Percentiles rank a stretch among this genome's conserved stretches.
Conservation (phyloP, 306 rosid genomes). For the Citrullus colocynthis region DNA sequence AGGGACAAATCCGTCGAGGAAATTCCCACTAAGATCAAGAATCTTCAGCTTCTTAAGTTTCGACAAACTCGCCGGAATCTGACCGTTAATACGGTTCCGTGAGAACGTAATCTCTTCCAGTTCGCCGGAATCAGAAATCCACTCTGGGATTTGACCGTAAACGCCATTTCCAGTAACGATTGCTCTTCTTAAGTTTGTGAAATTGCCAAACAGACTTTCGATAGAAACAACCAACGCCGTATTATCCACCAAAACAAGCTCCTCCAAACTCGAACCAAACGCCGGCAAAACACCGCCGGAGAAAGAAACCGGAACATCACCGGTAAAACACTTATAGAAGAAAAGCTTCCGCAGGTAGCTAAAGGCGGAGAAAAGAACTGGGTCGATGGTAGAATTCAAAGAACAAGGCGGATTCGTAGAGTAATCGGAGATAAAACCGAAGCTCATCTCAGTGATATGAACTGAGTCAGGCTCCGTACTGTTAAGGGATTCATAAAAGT, state of each 20-base stretch:
- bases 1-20: slow-evolving; percentile 26
- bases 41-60: slow-evolving; percentile 27
- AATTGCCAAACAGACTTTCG: slow-evolving; percentile 20
- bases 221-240: slow-evolving; percentile 38
- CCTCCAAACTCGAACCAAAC: slow-evolving; percentile 28
- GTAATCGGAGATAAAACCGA: slow-evolving; percentile 62
- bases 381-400: slow-evolving; percentile 32
- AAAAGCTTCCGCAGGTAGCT: slow-evolving; percentile 52
- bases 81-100: slow-evolving; percentile 35
- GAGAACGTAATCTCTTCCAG: slow-evolving; percentile 67
- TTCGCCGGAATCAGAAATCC: slow-evolving; percentile 7
- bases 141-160: slow-evolving; percentile 25
- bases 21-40: slow-evolving; percentile 54
- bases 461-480: slow-evolving; percentile 5
- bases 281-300: slow-evolving; percentile 9
- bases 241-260: slow-evolving; percentile 58
- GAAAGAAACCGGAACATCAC: slow-evolving; percentile 8
- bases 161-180: slow-evolving; percentile 52
- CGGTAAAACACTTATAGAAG: slow-evolving; percentile 71
- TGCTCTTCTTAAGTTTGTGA: slow-evolving; percentile 31
- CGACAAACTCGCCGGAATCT: slow-evolving; percentile 22
- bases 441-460: slow-evolving; percentile 52
- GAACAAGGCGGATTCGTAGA: slow-evolving; percentile 65
- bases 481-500: slow-evolving; percentile 4
- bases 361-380: slow-evolving; percentile 47